These are phyloP conservation scores for Diaporthe longicolla DNA, from an alignment of 2,329 filamentous ascomycete species.

Conservation along the genomic window DNA sequence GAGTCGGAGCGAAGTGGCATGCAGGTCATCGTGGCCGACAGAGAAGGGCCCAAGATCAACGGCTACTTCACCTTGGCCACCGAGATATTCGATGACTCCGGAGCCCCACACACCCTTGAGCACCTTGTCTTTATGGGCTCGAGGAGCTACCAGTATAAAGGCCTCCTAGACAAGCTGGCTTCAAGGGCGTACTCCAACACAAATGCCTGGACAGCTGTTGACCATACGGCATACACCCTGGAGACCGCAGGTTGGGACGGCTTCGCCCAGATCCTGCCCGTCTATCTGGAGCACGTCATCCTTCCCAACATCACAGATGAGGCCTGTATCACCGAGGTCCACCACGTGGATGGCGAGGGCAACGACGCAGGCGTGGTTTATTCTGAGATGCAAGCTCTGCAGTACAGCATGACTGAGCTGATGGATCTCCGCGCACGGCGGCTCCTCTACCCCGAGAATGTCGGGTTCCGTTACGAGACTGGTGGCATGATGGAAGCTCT, in stretches of 20 bases:
- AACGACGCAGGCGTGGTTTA: conserved; percentile 98
- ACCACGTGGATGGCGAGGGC: conserved; percentile 93
- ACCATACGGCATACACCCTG: conserved; percentile 96
- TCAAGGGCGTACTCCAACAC: conserved; percentile 94
- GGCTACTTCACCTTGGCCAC: conserved; percentile 97
- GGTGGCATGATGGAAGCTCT: conserved; percentile 96
- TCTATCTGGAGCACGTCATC: conserved; percentile 95
- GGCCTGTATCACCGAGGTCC: conserved; percentile 94
- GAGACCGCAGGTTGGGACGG: conserved; percentile 98
- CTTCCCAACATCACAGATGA: conserved; percentile 93
- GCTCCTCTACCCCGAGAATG: conserved; percentile 86
- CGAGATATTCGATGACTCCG: conserved; percentile 97
- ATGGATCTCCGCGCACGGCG: conserved; percentile 88
- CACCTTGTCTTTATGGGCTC: conserved; percentile 92
- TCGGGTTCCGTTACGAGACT: conserved; percentile 98
- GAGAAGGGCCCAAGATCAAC: conserved; percentile 93
- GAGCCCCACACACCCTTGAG: conserved; percentile 89
- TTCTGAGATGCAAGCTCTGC: conserved; percentile 97
- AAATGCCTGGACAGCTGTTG: conserved; percentile 97
- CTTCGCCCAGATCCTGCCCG: conserved; percentile 92
- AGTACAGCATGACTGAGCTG: conserved; percentile 86
- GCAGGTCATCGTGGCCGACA: conserved; percentile 92
- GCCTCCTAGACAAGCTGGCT: conserved; percentile 92
- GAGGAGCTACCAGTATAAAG: conserved; percentile 93
- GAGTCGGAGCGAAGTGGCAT: conserved; percentile 94